Conservation (phyloP, 1,284 basidiomycete genomes). For the Singerocomus inundabilis region DNA sequence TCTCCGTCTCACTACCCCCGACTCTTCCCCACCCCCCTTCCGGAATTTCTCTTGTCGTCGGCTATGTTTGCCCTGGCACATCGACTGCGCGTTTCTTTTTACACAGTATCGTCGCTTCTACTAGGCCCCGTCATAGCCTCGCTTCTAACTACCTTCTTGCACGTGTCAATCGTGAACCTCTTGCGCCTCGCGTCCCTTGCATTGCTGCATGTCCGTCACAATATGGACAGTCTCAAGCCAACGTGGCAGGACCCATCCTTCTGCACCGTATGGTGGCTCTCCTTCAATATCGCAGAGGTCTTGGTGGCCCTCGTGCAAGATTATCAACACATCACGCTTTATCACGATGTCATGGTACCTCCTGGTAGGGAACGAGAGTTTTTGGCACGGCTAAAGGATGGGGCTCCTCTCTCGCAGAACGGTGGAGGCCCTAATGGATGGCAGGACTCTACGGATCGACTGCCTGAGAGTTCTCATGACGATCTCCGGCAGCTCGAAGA, state of each 20-base stretch:
- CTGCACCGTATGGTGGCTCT: conserved; percentile 68
- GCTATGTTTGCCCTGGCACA: conserved; percentile 61
- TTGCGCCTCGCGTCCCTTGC: conserved; percentile 56
- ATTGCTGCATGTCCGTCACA: conserved; percentile 50
- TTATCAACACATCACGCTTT: conserved; percentile 62
- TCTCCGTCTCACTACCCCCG: conserved; percentile 41
- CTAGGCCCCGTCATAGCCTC: conserved; percentile 37
- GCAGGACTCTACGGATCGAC: conserved; percentile 15
- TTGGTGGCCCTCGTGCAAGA: conserved; percentile 62
- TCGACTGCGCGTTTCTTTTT: conserved; percentile 53
- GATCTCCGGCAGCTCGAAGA: conserved; percentile 25
- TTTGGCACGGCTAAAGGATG: conserved; percentile 26
- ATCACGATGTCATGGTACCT: conserved; percentile 62
- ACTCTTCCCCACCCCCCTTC: conserved; percentile 55
- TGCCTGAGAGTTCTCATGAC: conserved; percentile 18
- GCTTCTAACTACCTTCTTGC: conserved; percentile 47
- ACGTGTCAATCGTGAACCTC: conserved; percentile 49
- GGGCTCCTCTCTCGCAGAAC: conserved; percentile 6
- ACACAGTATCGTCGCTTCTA: conserved; percentile 33
- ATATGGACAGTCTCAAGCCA: conserved; percentile 42
- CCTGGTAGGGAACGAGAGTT: conserved; percentile 38
- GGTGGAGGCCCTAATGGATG: conserved; percentile 14
- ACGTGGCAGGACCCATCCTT: conserved; percentile 61
- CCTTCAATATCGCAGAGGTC: conserved; percentile 66
- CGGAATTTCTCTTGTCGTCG: conserved; percentile 56